Evolutionary conservation across 192 early-diverging fungal genomes (phyloP).

Genomic region (Umbelopsis sp.): DNA sequence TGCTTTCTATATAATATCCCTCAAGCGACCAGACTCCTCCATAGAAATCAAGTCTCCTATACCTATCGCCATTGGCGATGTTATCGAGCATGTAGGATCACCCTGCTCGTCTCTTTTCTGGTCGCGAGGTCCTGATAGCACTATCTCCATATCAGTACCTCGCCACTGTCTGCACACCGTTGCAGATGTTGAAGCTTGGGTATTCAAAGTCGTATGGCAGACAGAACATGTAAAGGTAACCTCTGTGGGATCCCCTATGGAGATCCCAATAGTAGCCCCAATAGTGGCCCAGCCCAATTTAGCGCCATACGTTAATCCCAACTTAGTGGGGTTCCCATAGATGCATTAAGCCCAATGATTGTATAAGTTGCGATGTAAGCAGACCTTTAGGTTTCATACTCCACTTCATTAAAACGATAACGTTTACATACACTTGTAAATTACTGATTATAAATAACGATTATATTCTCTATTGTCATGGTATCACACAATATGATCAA

Average conservation of each 20-base stretch:
- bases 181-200: background rate
- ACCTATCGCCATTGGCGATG: background rate
- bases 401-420: too few relatives aligned
- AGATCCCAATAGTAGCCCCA: too few relatives aligned
- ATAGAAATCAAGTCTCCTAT: background rate
- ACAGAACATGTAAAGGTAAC: background rate
- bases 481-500: constrained; percentile 3
- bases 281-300: too few relatives aligned
- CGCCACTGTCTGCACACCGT: background rate
- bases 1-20: background rate
- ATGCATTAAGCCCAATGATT: too few relatives aligned
- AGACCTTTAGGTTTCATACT: too few relatives aligned
- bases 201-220: background rate
- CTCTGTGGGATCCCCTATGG: too few relatives aligned
- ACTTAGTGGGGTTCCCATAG: too few relatives aligned
- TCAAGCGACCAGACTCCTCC: background rate
- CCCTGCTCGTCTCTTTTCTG: background rate
- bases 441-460: background rate
- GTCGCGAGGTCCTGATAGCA: background rate
- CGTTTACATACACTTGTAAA: too few relatives aligned
- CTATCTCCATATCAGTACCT: background rate
- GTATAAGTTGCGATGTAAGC: too few relatives aligned
- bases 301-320: too few relatives aligned
- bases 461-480: background rate
- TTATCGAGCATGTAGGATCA: background rate